Percentiles rank a stretch among this genome's conserved stretches.
Evolutionary conservation across 441 rosid species (phyloP).

Genomic region (Arabidopsis lyrata): DNA sequence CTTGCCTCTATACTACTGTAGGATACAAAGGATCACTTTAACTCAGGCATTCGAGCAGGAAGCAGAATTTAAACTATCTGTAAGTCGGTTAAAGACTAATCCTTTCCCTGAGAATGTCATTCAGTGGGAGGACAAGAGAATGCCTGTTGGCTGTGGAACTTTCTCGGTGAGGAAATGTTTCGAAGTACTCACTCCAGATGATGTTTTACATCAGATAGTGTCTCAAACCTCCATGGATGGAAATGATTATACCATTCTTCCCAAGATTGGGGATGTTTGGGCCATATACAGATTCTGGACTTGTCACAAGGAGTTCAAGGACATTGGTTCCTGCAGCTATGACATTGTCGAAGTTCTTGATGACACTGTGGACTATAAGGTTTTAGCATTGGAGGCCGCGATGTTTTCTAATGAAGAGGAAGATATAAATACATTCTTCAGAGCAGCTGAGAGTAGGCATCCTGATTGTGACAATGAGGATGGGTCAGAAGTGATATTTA

Average conservation of each 20-base stretch:
- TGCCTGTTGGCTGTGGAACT: conserved; percentile 68
- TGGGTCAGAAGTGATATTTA: conserved; percentile 12
- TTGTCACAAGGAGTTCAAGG: neutral
- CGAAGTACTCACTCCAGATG: conserved; percentile 32
- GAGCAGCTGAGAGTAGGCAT: conserved; percentile 21
- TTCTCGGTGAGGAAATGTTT: conserved; percentile 47
- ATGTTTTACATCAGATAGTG: conserved; percentile 59
- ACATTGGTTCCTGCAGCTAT: neutral
- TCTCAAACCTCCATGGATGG: conserved; percentile 39
- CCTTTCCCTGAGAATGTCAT: conserved; percentile 44
- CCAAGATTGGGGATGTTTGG: conserved; percentile 72
- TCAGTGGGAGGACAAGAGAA: conserved; percentile 55
- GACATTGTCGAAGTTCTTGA: conserved; percentile 34
- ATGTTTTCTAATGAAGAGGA: neutral
- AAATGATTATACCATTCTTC: conserved; percentile 54
- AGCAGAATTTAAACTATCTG: conserved; percentile 51
- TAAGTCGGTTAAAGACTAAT: conserved; percentile 52
- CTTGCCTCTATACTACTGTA: conserved; percentile 74
- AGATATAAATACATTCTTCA: neutral
- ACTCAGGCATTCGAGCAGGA: conserved; percentile 24
- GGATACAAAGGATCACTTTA: conserved; percentile 47
- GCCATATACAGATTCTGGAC: conserved; percentile 56
- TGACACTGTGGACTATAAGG: conserved; percentile 27
- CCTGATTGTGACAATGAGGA: neutral
- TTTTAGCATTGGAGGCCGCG: neutral